Conservation (phyloP, 2,329 filamentous ascomycete species). For the Drechslerella dactyloides region DNA sequence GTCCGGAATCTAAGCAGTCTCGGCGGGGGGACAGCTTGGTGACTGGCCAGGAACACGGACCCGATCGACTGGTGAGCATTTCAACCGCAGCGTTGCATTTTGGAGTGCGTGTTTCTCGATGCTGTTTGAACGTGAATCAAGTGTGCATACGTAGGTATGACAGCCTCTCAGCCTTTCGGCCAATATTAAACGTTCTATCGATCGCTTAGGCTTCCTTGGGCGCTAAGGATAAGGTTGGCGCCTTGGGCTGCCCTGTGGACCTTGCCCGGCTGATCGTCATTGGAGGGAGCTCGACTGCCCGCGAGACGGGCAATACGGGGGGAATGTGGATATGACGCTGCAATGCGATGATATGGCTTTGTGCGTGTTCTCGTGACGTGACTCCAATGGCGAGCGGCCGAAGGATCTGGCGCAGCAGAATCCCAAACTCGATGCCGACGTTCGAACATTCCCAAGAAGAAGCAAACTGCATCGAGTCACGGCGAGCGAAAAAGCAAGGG, state of each 20-base stretch:
- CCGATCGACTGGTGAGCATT: slow-evolving; percentile 5
- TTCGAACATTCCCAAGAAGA: slow-evolving; percentile 44
- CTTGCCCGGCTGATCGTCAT: slow-evolving; percentile 18
- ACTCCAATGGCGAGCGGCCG: slow-evolving; percentile 27
- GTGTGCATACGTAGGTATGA: slow-evolving; percentile 15
- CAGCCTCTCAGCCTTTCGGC: slow-evolving; percentile 9
- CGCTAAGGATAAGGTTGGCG: slow-evolving; percentile 44
- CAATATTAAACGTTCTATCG: slow-evolving; percentile 20
- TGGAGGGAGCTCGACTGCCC: slow-evolving; percentile 28
- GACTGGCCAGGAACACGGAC: background rate
- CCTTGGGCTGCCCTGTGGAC: slow-evolving; percentile 12
- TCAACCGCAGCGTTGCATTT: background rate
- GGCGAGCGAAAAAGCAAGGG: background rate
- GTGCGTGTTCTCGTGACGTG: slow-evolving; percentile 32
- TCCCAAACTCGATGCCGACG: slow-evolving; percentile 36
- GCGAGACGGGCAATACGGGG: slow-evolving; percentile 24
- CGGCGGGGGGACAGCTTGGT: no score
- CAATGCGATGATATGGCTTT: slow-evolving; percentile 5
- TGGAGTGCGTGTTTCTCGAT: slow-evolving; percentile 13
- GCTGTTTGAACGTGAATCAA: slow-evolving; percentile 24
- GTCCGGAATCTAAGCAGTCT: background rate
- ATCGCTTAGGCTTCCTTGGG: slow-evolving; percentile 26
- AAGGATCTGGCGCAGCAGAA: slow-evolving; percentile 14
- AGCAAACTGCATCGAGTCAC: slow-evolving; percentile 45
- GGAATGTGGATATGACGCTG: slow-evolving; percentile 28